These are phyloP conservation scores for Pleurotus giganteus DNA, from an alignment of 768 basidiomycete species.

Conservation along the genomic window DNA sequence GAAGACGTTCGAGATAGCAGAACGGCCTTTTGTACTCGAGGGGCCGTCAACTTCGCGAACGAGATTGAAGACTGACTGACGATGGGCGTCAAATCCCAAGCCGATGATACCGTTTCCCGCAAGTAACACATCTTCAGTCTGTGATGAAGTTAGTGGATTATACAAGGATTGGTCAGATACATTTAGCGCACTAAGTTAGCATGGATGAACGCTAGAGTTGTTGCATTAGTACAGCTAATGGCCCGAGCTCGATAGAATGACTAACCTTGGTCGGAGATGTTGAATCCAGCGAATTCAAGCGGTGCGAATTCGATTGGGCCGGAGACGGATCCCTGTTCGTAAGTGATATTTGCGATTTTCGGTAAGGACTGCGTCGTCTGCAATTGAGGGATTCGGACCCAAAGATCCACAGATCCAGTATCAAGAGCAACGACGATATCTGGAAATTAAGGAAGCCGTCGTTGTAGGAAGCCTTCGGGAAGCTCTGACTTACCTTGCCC, in stretches of 20 bases:
- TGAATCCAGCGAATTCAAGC: conserved; percentile 42
- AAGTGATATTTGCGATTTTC: background rate
- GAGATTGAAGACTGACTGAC: background rate
- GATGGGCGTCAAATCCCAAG: background rate
- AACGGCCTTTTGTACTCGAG: conserved; percentile 36
- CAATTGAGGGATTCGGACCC: background rate
- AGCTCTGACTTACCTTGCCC: background rate
- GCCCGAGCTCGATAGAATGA: conserved; percentile 13
- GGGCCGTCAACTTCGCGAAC: background rate
- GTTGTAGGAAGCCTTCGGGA: no score
- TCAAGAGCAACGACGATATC: conserved; percentile 2
- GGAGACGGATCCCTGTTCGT: conserved; percentile 14
- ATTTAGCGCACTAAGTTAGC: background rate
- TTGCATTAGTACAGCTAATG: background rate
- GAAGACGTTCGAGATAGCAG: conserved; percentile 67
- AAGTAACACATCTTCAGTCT: background rate
- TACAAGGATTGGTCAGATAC: background rate
- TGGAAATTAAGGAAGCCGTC: background rate
- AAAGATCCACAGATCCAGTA: conserved; percentile 1
- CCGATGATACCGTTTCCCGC: background rate
- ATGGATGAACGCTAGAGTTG: background rate
- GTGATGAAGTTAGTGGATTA: background rate
- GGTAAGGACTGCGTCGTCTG: background rate
- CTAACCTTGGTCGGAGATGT: conserved; percentile 47
- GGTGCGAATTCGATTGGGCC: conserved; percentile 43